Conservation (phyloP, 2,329 filamentous ascomycete species). For the Neofusicoccum sp. region DNA sequence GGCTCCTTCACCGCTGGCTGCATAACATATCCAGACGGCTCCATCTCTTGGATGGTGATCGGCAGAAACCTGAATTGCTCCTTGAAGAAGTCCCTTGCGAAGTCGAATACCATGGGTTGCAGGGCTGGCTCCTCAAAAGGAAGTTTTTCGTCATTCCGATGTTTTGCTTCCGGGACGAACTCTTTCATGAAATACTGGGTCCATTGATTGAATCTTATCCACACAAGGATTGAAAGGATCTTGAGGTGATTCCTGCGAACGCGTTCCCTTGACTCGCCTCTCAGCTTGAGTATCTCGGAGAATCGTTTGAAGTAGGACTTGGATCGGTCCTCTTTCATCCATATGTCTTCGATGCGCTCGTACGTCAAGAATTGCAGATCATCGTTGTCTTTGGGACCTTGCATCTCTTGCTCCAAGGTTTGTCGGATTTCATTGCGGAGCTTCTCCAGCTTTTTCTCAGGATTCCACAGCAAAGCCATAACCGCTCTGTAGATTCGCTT, state of each 20-base stretch:
- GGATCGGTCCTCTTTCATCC: too few species aligned
- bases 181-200: neutral
- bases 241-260: neutral
- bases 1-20: neutral
- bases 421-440: too few species aligned
- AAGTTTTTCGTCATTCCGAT: neutral
- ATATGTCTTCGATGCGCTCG: too few species aligned
- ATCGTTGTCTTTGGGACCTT: too few species aligned
- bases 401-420: too few species aligned
- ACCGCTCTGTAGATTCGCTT: too few species aligned
- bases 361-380: too few species aligned
- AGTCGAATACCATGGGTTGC: neutral
- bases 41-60: neutral
- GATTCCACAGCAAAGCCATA: too few species aligned
- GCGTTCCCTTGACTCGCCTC: neutral
- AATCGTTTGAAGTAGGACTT: neutral
- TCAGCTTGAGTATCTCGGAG: neutral
- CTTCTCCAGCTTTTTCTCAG: too few species aligned
- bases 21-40: neutral
- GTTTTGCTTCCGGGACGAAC: neutral
- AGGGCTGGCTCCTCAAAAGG: neutral
- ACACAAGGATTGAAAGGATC: neutral
- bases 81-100: neutral
- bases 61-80: neutral
- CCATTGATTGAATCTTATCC: neutral